Conservation (phyloP, 345 rosid species). For the Hibiscus tridactylites region DNA sequence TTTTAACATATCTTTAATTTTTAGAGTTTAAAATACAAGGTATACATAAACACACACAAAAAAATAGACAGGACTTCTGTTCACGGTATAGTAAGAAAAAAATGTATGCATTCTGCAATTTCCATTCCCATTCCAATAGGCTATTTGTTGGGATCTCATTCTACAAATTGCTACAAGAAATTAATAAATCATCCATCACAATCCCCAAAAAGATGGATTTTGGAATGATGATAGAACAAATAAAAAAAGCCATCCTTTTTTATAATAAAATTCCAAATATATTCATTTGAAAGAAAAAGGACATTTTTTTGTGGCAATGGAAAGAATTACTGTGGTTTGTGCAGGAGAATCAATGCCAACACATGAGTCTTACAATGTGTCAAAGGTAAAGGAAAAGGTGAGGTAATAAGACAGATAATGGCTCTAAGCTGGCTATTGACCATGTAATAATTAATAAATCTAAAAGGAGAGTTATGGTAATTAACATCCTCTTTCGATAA, state of each 20-base stretch:
- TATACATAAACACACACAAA: too few relatives aligned
- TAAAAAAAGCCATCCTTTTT: background rate
- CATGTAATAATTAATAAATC: constrained; percentile 1
- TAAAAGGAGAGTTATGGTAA: background rate
- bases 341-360: background rate
- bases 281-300: background rate
- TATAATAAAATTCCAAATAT: background rate
- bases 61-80: too few relatives aligned
- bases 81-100: too few relatives aligned
- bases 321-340: background rate
- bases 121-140: background rate
- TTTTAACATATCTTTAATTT: too few relatives aligned
- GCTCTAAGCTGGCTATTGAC: constrained; percentile 7
- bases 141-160: background rate
- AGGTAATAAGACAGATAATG: constrained; percentile 10
- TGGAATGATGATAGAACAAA: background rate
- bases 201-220: constrained; percentile 4
- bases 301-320: background rate
- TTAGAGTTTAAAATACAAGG: too few relatives aligned
- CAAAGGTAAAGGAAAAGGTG: background rate
- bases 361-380: background rate
- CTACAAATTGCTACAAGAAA: background rate
- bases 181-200: background rate
- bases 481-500: constrained; percentile 13
- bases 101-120: too few relatives aligned